Evolutionary conservation across 2,329 filamentous ascomycete species (phyloP).

Genomic region (Alternaria triticimaculans): DNA sequence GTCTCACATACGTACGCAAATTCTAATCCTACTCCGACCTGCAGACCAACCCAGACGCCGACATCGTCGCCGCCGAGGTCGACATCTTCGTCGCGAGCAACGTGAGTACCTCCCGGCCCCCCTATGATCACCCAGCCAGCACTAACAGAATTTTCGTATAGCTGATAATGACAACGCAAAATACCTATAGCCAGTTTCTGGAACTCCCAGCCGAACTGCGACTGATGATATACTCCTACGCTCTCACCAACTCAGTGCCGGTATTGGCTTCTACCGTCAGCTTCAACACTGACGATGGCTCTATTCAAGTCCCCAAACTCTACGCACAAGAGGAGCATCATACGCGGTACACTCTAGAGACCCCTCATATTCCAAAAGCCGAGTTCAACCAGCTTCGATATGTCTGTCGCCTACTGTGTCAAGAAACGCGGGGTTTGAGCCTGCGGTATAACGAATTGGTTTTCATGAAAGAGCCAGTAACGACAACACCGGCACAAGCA

Average conservation of each 20-base stretch:
- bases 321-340: neutral
- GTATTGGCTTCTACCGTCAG: neutral
- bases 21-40: neutral
- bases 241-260: neutral
- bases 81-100: neutral
- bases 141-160: neutral
- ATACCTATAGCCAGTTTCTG: neutral
- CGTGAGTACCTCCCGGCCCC: neutral
- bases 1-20: neutral
- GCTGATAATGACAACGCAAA: neutral
- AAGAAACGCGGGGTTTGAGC: neutral
- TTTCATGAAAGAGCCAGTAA: neutral
- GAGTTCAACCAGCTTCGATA: neutral
- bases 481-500: neutral
- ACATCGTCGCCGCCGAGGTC: neutral
- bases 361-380: neutral
- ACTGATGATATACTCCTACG: neutral
- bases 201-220: neutral
- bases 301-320: neutral
- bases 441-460: neutral
- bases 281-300: neutral
- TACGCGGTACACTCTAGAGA: neutral
- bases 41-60: neutral
- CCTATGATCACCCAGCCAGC: neutral
- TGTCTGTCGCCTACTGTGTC: neutral